These are phyloP conservation scores for Vanrija humicola DNA, from an alignment of 1,284 basidiomycete species.

Conservation along the genomic window DNA sequence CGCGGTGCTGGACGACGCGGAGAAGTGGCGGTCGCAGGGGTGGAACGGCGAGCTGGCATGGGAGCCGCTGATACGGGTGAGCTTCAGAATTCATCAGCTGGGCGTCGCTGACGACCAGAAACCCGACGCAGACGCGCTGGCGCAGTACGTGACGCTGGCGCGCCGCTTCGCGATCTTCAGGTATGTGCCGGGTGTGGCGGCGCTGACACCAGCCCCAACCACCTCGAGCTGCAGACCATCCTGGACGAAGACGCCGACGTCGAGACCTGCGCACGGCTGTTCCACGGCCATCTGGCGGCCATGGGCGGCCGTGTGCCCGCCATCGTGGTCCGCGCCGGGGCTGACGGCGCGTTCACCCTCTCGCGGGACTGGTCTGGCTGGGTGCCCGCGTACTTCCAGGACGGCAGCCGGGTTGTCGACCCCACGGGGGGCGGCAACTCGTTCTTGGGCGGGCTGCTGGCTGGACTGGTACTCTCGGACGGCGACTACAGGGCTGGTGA, in stretches of 20 bases:
- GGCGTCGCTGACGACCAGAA: slow-evolving; percentile 1
- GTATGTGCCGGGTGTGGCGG: slow-evolving; percentile 6
- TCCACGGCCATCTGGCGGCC: slow-evolving; percentile 7
- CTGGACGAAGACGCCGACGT: slow-evolving; percentile 33
- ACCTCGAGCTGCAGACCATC: slow-evolving; percentile 51
- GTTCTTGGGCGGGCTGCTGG: slow-evolving; percentile 77
- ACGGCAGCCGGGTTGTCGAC: slow-evolving; percentile 60
- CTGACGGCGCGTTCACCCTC: slow-evolving; percentile 66
- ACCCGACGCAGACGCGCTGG: neutral
- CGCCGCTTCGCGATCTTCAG: slow-evolving; percentile 32
- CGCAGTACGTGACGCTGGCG: slow-evolving; percentile 15
- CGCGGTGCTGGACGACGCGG: slow-evolving; percentile 63
- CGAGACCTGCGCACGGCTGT: slow-evolving; percentile 7
- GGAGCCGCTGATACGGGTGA: slow-evolving; percentile 62
- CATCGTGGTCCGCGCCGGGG: slow-evolving; percentile 71
- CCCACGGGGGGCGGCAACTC: slow-evolving; percentile 87
- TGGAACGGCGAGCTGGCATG: slow-evolving; percentile 69
- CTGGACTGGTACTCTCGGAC: slow-evolving; percentile 60
- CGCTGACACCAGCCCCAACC: slow-evolving; percentile 47
- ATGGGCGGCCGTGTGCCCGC: slow-evolving; percentile 49
- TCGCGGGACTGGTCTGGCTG: slow-evolving; percentile 52
- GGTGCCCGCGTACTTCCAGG: slow-evolving; percentile 72
- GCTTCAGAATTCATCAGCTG: too few species aligned
- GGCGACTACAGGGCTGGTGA: slow-evolving; percentile 65
- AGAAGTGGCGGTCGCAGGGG: slow-evolving; percentile 46